Percentiles rank a stretch among this genome's conserved stretches.
These are phyloP conservation scores for Pseudogymnoascus sp. DNA, from an alignment of 2,329 filamentous ascomycete species.

Conservation along the genomic window DNA sequence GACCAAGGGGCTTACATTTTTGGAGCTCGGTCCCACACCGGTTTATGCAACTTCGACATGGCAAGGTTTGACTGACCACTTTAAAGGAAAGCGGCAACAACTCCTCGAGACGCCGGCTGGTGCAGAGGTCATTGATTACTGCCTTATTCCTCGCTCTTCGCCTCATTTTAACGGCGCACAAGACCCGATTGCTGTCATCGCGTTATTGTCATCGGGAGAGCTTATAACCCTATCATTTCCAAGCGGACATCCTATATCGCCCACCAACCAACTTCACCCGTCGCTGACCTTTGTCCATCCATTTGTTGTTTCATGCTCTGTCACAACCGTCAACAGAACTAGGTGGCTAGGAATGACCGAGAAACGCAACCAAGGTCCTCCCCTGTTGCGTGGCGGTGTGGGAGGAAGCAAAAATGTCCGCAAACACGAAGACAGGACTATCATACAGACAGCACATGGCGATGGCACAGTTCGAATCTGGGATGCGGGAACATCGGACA, in stretches of 20 bases:
- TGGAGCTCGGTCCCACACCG: conserved; percentile 83
- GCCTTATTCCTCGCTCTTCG: conserved; percentile 70
- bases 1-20: conserved; percentile 73
- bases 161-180: conserved; percentile 83
- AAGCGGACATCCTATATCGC: conserved; percentile 80
- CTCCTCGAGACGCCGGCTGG: conserved; percentile 69
- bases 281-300: conserved; percentile 85
- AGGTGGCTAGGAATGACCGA: conserved; percentile 91
- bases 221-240: conserved; percentile 86
- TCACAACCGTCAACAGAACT: conserved; percentile 68
- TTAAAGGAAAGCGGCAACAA: conserved; percentile 66
- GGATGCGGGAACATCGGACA: conserved; percentile 86
- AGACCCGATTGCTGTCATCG: conserved; percentile 80
- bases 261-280: conserved; percentile 86
- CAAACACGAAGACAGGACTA: conserved; percentile 72
- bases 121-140: conserved; percentile 71
- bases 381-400: conserved; percentile 70
- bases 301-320: conserved; percentile 65
- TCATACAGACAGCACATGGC: conserved; percentile 79
- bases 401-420: conserved; percentile 63
- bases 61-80: conserved; percentile 72
- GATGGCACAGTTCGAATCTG: conserved; percentile 89
- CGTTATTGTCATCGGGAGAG: conserved; percentile 77
- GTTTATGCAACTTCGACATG: conserved; percentile 87
- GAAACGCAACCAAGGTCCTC: conserved; percentile 68